Evolutionary conservation across 441 rosid genomes (phyloP).

Genomic region (Manihot esculenta): DNA sequence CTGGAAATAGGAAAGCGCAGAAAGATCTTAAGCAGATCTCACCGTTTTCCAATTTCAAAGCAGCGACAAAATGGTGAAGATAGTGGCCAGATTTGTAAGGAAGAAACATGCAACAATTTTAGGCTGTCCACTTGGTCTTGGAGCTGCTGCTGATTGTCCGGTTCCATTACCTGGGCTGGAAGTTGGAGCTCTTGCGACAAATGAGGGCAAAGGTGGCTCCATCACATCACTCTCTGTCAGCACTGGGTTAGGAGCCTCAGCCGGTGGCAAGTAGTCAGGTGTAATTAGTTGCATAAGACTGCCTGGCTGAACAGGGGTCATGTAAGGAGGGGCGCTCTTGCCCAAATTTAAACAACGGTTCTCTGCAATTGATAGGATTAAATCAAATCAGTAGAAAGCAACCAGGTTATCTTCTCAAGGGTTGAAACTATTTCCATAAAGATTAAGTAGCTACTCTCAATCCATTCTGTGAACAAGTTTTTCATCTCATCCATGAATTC

Average conservation of each 20-base stretch:
- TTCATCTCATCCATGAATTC: not conserved
- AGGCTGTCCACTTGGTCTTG: constrained; percentile 45
- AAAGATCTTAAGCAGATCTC: not conserved
- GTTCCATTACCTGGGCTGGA: constrained; percentile 25
- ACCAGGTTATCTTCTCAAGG: no score
- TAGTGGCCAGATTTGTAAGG: constrained; percentile 31
- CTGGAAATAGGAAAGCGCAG: not conserved
- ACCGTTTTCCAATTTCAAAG: constrained; percentile 28
- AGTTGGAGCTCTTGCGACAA: constrained; percentile 24
- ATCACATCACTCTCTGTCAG: constrained; percentile 52
- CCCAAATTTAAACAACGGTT: constrained; percentile 54
- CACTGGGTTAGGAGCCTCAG: constrained; percentile 68
- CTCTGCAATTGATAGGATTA: constrained; percentile 35
- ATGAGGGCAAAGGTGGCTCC: constrained; percentile 69
- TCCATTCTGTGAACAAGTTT: not conserved
- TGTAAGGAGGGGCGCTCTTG: constrained; percentile 43
- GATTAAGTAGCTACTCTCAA: not conserved
- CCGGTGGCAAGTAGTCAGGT: constrained; percentile 46
- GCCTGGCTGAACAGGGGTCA: constrained; percentile 62
- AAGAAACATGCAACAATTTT: constrained; percentile 35
- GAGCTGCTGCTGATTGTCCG: constrained; percentile 25
- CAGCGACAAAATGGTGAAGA: constrained; percentile 38
- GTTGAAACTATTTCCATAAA: not conserved
- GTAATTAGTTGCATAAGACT: constrained; percentile 40
- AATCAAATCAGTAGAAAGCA: not conserved